These are phyloP conservation scores for Calendula officinalis DNA, from an alignment of 129 eudicot genomes.

Conservation along the genomic window DNA sequence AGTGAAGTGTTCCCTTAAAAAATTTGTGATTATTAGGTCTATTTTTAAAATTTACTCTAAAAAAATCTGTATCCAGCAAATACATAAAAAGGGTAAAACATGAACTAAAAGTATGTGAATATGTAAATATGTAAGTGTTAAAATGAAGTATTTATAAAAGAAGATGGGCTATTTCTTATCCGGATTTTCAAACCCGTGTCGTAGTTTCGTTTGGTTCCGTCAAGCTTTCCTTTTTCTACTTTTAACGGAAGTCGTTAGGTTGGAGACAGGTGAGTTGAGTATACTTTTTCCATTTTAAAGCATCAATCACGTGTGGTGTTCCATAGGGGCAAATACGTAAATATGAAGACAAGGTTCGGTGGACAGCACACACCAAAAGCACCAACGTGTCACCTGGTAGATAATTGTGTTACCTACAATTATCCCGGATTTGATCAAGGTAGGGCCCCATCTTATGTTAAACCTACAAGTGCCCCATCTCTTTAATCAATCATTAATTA, in stretches of 20 bases:
- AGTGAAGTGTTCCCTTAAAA: too few relatives aligned
- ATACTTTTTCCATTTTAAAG: slow-evolving; percentile 21
- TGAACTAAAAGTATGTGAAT: too few relatives aligned
- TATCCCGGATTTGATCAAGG: slow-evolving; percentile 17
- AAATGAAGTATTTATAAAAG: too few relatives aligned
- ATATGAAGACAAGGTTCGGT: slow-evolving; percentile 15
- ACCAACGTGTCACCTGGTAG: slow-evolving; percentile 34
- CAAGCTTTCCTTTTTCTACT: slow-evolving; percentile 8
- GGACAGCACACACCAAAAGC: slow-evolving; percentile 30
- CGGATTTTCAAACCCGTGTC: too few relatives aligned
- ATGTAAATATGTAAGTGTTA: too few relatives aligned
- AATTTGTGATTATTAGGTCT: too few relatives aligned
- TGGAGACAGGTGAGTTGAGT: slow-evolving; percentile 19
- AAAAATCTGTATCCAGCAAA: too few relatives aligned
- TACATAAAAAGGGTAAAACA: too few relatives aligned
- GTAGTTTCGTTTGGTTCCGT: slow-evolving; percentile 8
- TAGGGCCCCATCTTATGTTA: slow-evolving; percentile 17
- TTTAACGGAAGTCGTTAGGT: slow-evolving; percentile 34
- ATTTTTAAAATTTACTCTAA: too few relatives aligned
- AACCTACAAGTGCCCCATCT: not conserved
- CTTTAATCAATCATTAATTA: not conserved
- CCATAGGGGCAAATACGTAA: slow-evolving; percentile 14
- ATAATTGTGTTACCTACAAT: slow-evolving; percentile 18
- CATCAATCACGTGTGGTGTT: slow-evolving; percentile 41
- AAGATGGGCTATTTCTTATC: too few relatives aligned